Evolutionary conservation across 805 yeast genomes (phyloP), one percentile per base, ranked within the genome.

Genomic region (Starmera pachycereana): DNA sequence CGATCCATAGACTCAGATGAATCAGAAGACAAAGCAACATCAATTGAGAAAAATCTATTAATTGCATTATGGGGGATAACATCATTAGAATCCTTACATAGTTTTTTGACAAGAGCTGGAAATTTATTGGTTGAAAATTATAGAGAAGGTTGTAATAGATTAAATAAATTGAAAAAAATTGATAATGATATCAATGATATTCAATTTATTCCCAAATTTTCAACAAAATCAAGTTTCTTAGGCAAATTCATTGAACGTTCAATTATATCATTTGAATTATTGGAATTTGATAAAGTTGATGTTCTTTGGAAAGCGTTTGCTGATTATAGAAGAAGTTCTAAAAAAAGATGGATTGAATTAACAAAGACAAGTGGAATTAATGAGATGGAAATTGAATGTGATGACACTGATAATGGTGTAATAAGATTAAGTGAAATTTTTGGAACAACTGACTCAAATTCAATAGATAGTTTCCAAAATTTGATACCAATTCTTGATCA

Each of bases 81-180:
- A 13, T 64, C 74, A 0, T 60, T 75, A 12, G 82, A 78, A 43
- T 56, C 59, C 4, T 57, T 78, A 32, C 69, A 70, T 44, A 50
- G 63, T 3, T 66, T 63, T 44, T 46, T 69, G 9, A 42, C 53
- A 8, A 53, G 53, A 13, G 48, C 63, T 4, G 56, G 52, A n/a
- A 42, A 52, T 2, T 40, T 68, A 13, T 40, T 70, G 12, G 60
- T 59, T 1, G 61, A 67, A 37, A 60, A 60, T 12, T 50, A 59
- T 6, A 54, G 59, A 13, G 50, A 62, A 8, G 66, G 68, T 35
- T 22, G 27, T 22, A 3, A 22, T 8, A 6, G 27, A 22, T 22
- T 22, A 22, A 22, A 22, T 8, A 22, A 22, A 22, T 22, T 22
- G 27, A 52, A 57, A 46, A 53, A 53, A 18, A 36, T 51, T 16